A percentile compares a stretch with the other conserved stretches of the same genome.
phyloP scores from a whole-genome alignment of 2,329 filamentous ascomycete genomes.

The Tothia fuscella region DNA sequence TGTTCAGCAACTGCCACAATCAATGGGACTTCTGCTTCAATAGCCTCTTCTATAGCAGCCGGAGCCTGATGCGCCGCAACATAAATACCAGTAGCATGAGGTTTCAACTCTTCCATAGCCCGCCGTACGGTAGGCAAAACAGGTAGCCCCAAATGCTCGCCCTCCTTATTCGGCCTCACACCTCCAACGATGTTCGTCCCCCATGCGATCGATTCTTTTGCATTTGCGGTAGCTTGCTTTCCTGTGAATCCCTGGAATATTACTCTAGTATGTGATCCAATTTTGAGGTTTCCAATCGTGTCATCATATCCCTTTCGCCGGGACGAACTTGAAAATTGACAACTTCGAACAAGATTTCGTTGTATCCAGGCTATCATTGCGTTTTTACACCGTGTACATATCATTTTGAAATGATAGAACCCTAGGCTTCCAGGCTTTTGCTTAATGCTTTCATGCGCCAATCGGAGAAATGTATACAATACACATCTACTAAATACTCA shows the following conservation, averaged over 20 bases:
- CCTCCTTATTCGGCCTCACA: slow-evolving; percentile 57
- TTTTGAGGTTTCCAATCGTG: slow-evolving; percentile 54
- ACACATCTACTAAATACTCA: no score
- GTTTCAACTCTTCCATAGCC: slow-evolving; percentile 58
- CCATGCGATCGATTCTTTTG: slow-evolving; percentile 62
- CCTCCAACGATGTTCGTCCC: slow-evolving; percentile 72
- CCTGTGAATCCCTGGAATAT: slow-evolving; percentile 64
- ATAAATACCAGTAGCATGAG: slow-evolving; percentile 69
- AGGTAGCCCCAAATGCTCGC: slow-evolving; percentile 61
- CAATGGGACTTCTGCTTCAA: slow-evolving; percentile 65
- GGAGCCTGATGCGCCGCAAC: slow-evolving; percentile 65
- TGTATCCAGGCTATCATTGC: no score
- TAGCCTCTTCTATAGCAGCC: slow-evolving; percentile 65
- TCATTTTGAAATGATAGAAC: no score
- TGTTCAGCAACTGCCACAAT: slow-evolving; percentile 72
- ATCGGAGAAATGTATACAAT: no score
- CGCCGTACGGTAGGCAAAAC: slow-evolving; percentile 56
- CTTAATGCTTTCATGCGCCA: no score
- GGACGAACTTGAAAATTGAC: background rate
- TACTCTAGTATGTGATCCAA: slow-evolving; percentile 53
- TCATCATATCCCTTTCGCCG: slow-evolving; percentile 36
- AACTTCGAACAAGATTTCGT: no score
- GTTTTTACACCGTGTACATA: no score
- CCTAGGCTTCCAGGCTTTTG: no score
- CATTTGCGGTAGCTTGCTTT: slow-evolving; percentile 60